Conservation (phyloP, 2,329 filamentous ascomycete species). For the Eutypella sp. region DNA sequence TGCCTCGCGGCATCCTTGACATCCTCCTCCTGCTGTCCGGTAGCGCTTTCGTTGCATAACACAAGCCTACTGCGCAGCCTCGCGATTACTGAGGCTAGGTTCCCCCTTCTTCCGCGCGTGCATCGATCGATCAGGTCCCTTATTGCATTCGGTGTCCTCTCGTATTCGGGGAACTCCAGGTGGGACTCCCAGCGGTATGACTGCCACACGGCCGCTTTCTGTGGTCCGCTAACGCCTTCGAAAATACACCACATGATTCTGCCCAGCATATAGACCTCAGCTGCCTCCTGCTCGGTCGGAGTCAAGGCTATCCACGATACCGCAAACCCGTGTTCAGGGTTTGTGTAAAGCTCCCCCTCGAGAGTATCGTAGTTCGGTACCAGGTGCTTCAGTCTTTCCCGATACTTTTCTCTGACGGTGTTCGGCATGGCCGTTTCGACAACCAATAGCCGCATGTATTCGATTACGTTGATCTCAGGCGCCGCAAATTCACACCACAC, state of each 20-base stretch:
- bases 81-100: slow-evolving; percentile 40
- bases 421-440: slow-evolving; percentile 41
- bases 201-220: slow-evolving; percentile 52
- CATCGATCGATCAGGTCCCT: slow-evolving; percentile 46
- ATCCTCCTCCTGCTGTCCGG: slow-evolving; percentile 29
- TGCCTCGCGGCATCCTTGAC: slow-evolving; percentile 29
- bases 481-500: slow-evolving; percentile 59
- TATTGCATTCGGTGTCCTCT: slow-evolving; percentile 40
- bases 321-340: slow-evolving; percentile 48
- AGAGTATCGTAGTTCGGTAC: slow-evolving; percentile 42
- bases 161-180: slow-evolving; percentile 51
- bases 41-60: slow-evolving; percentile 30
- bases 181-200: slow-evolving; percentile 53
- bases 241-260: slow-evolving; percentile 59
- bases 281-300: slow-evolving; percentile 47
- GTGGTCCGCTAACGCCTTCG: slow-evolving; percentile 54
- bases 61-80: slow-evolving; percentile 42
- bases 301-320: slow-evolving; percentile 52
- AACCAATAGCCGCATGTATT: slow-evolving; percentile 52
- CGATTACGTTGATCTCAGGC: slow-evolving; percentile 55
- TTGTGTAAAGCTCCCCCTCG: slow-evolving; percentile 40
- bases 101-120: slow-evolving; percentile 42
- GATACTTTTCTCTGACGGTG: slow-evolving; percentile 36
- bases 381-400: slow-evolving; percentile 35
- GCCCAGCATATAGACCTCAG: slow-evolving; percentile 59